Base-by-base conservation (phyloP, 192 early-diverging fungal genomes). In the Linnemannia zychae region DNA sequence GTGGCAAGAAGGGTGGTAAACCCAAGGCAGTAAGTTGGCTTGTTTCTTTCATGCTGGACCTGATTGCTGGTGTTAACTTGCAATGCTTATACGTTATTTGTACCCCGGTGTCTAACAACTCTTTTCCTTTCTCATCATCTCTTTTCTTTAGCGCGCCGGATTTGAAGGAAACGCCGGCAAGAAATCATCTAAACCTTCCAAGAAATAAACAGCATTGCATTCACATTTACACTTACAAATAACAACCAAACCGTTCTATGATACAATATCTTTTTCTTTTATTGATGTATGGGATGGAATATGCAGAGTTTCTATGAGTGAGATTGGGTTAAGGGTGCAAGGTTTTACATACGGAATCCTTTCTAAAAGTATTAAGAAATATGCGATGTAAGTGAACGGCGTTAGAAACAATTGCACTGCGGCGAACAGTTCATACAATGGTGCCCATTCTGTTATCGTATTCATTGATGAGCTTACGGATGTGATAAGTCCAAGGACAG, bases 1-100 rank as follows among this genome's bases (percentile, higher is more conserved):
- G 70, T 57, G 57, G 57, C 49, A 84, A 84, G 82, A 84, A 84
- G 77, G 88, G 91, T 38, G 87, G 83, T 57, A 86, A 90, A 67
- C 87, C 87, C 7, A 82, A 80, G 60, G 79, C 90, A 66, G 82
- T 84, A 84, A 75, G 82, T 84, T 74, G 3, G 28, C 50, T 12
- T 37, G 18, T 16, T 22, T 74, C 12, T 50, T 53, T 15, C 12
- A 44, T 31, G 22, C 33, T 33, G 12, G 0, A n/a, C 31, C 11
- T 7, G 12, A 28, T 66, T 33, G 1, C 67, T 67, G 0, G 70
- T 50, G 28, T 37, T 2, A 18, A 47, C 20, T n/a, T 17, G 18
- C 24, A 34, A 37, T 57, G 33, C 37, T n/a, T n/a, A n/a, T n/a
- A n/a, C n/a, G n/a, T 38, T 57, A 4, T 40, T 36, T 66, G 31